Evolutionary conservation across 139 green algal genomes (phyloP), one percentile per base, ranked within the genome.

Genomic region (Chlorella vulgaris): DNA sequence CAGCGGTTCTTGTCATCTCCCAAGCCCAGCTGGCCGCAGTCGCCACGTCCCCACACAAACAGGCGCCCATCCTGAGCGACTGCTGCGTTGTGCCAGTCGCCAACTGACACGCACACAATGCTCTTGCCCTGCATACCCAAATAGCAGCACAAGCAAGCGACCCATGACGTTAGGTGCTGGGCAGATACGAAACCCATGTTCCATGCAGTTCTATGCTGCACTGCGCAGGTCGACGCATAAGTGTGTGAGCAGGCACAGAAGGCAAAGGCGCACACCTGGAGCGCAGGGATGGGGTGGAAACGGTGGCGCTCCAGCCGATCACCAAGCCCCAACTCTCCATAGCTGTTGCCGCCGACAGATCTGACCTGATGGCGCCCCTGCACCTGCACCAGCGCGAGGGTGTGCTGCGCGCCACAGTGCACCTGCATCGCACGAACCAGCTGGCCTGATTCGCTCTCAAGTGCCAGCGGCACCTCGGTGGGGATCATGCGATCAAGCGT

Each of bases 21-120:
- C 42, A 91, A 74, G 31, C 94, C 94, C 51, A 97, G 90, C 86
- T 96, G 93, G 7, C 91, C 90, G 60, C 84, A 90, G 84, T 96
- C 93, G 33, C 91, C 70, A 22, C 92, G 85, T 69, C 94, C 94
- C 94, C 94, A 97, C 35, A 93, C 29, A 69, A 90, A 96, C 22
- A 97, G 71, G 13, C 84, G 51, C 6, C 91, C 90, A 58, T 62
- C 55, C 5, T 70, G 8, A n/a, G 83, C 83, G 5, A 97, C 85
- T 3, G 92, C 93, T 4, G 74, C 89, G 28, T 83, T 89, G 86
- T 94, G 90, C 62, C 91, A 83, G 38, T 95, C 90, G 18, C 94
- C 94, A 28, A 87, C 82, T 58, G 88, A 87, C 22, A 95, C 78
- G 2, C 89, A 88, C 38, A 89, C 85, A 1, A 93, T 80, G 19